Percentiles rank a stretch among this genome's conserved stretches.
Conservation (phyloP, 2,329 filamentous ascomycete species). For the Paracoccidioides lutzii region DNA sequence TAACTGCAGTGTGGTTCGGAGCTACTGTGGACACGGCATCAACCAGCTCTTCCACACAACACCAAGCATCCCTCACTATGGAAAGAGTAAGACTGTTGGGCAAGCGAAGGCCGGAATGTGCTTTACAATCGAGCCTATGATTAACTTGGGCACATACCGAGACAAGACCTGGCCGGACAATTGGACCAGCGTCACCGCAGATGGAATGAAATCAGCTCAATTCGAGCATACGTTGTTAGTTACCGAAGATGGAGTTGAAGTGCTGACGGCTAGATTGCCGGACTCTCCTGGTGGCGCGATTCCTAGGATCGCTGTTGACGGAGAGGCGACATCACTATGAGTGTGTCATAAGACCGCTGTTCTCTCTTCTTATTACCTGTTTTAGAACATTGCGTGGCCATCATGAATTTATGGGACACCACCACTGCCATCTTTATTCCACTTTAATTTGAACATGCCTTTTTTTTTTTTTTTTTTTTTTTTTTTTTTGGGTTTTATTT, state of each 20-base stretch:
- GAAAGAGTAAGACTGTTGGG: conserved; percentile 94
- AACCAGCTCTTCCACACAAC: conserved; percentile 87
- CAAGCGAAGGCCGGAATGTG: conserved; percentile 94
- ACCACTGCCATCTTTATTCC: neutral
- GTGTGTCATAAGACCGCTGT: neutral
- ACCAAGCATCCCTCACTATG: conserved; percentile 93
- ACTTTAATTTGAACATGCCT: neutral
- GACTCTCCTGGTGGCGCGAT: conserved; percentile 65
- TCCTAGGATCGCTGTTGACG: conserved; percentile 37
- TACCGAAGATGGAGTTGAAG: conserved; percentile 68
- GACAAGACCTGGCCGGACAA: conserved; percentile 98
- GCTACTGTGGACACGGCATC: conserved; percentile 93
- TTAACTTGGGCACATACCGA: conserved; percentile 76
- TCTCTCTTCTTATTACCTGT: neutral
- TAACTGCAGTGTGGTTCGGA: conserved; percentile 82
- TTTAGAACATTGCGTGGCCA: neutral
- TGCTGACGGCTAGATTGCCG: conserved; percentile 59
- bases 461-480: neutral
- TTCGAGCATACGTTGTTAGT: conserved; percentile 85
- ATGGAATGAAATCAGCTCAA: conserved; percentile 82
- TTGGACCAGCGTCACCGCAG: conserved; percentile 90
- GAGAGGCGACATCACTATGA: conserved; percentile 4
- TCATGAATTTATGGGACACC: neutral
- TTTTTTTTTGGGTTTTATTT: neutral
- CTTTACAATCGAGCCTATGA: conserved; percentile 99